phyloP scores from a whole-genome alignment of 345 rosid species.

The Populus euphratica region DNA sequence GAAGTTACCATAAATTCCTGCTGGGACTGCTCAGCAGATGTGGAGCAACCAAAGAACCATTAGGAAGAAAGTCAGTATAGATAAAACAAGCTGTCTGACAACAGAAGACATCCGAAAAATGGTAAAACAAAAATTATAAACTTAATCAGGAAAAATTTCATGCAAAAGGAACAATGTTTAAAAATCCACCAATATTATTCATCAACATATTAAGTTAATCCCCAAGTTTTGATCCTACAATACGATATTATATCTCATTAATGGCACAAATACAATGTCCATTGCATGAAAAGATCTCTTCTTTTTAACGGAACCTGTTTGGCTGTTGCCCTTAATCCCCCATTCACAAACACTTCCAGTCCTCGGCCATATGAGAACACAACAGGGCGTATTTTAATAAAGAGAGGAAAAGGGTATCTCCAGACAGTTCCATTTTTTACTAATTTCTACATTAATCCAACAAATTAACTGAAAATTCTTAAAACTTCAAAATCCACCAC shows the following conservation, averaged over 20 bases:
- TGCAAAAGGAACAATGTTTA: not conserved
- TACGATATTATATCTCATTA: not conserved
- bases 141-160: not conserved
- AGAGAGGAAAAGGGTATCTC: too few species aligned
- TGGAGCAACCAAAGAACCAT: constrained; percentile 17
- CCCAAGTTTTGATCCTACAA: not conserved
- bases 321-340: not conserved
- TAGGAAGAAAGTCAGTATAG: constrained; percentile 22
- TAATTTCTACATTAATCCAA: not conserved
- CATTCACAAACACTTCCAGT: not conserved
- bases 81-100: constrained; percentile 16
- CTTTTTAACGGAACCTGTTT: not conserved
- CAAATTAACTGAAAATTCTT: not conserved
- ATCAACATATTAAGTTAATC: not conserved
- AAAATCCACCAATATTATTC: not conserved
- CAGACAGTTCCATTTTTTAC: not conserved
- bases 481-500: not conserved
- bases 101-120: not conserved
- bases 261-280: not conserved
- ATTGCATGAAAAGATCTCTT: not conserved
- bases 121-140: not conserved
- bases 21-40: constrained; percentile 62
- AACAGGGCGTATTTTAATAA: too few species aligned
- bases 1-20: constrained; percentile 75
- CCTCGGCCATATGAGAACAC: too few species aligned